phyloP scores from a whole-genome alignment of 495 filamentous ascomycete species.

The Viridothelium virens region DNA sequence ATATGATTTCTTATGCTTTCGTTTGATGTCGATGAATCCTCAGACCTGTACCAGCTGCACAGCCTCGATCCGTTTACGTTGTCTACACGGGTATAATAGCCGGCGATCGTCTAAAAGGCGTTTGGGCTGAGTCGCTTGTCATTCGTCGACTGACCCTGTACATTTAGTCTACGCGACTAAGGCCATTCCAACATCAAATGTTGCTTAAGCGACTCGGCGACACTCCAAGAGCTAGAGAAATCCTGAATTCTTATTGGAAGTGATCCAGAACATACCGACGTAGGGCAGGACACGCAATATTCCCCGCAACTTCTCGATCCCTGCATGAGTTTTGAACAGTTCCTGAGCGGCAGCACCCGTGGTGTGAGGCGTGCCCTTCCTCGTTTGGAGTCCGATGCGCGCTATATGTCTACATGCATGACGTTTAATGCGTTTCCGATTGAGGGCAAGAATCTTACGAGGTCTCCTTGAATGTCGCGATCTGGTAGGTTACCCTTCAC shows the following conservation, averaged over 20 bases:
- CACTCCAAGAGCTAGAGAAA: neutral
- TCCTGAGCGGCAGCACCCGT: neutral
- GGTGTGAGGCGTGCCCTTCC: neutral
- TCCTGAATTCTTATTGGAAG: neutral
- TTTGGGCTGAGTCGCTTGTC: neutral
- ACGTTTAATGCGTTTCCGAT: neutral
- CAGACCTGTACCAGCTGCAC: neutral
- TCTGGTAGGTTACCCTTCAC: neutral
- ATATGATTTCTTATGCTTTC: neutral
- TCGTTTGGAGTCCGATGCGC: neutral
- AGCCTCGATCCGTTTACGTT: slow-evolving; percentile 1
- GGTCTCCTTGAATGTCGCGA: neutral
- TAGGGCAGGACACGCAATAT: neutral
- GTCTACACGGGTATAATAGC: neutral
- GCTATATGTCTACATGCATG: neutral
- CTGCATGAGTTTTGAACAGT: neutral
- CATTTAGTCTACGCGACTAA: neutral
- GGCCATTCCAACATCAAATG: neutral
- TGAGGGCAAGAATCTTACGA: neutral
- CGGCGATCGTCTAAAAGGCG: neutral
- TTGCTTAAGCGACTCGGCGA: too few relatives aligned
- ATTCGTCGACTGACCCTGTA: neutral
- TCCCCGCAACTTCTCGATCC: neutral
- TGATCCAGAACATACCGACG: neutral
- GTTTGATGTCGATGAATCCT: neutral